Base-by-base conservation (phyloP, 2,329 filamentous ascomycete genomes). In the Reticulascus tulasneorum region DNA sequence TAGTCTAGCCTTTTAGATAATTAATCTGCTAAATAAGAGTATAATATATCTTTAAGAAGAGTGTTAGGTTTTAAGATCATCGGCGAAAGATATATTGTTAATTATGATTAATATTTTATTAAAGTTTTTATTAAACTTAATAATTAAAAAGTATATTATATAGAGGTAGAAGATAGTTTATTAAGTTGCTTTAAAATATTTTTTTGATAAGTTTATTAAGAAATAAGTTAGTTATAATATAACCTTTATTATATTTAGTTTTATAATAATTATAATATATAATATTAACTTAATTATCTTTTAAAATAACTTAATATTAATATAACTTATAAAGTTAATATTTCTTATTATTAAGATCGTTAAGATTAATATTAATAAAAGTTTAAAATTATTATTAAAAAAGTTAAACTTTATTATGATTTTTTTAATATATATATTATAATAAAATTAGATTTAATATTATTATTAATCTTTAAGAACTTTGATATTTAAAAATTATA, bases 121-220 rank as follows among this genome's bases (percentile, higher is more conserved):
- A 39, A 45, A 32, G 35, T 5, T 22, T 30, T 6, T 29, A 37
- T 32, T 26, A 41, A 12, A 28, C 37, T 20, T 27, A 34, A 39
- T 38, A 42, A 35, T 23, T 33, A 9, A 21, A 31, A 26, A 19
- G 18, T 32, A 33, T 11, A n/a, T n/a, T n/a, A n/a, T n/a, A n/a
- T n/a, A n/a, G n/a, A n/a, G n/a, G n/a, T n/a, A n/a, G n/a, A n/a
- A n/a, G n/a, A n/a, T n/a, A n/a, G n/a, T n/a, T n/a, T n/a, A n/a
- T n/a, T n/a, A n/a, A n/a, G n/a, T n/a, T n/a, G n/a, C n/a, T n/a
- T n/a, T n/a, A n/a, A n/a, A n/a, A n/a, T n/a, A n/a, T n/a, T n/a
- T n/a, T n/a, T n/a, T 19, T 37, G 37, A 45, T 29, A 37, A 5
- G 21, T 30, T 6, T 29, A 37, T 32, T 26, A 41, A 12, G 25